Conservation (phyloP, 345 rosid species). For the Noccaea bulbosa region DNA sequence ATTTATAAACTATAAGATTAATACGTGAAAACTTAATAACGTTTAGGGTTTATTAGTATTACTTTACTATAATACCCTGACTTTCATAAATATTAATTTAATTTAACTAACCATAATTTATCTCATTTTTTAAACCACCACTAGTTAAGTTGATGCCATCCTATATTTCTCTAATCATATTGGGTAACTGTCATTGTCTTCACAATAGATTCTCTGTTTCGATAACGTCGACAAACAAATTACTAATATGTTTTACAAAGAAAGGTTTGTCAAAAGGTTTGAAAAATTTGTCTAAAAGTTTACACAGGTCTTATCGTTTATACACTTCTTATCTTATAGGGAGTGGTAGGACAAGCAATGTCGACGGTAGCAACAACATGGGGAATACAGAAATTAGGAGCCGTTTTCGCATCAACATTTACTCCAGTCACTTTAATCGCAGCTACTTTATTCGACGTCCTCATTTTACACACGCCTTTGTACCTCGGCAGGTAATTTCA, state of each 20-base stretch:
- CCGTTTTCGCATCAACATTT: conserved; percentile 75
- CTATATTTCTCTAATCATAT: conserved; percentile 11
- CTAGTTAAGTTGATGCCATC: neutral
- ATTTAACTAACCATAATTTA: neutral
- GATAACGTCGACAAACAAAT: neutral
- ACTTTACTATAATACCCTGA: neutral
- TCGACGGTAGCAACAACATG: conserved; percentile 76
- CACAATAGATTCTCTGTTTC: neutral
- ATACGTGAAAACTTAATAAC: neutral
- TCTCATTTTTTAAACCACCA: too few relatives aligned
- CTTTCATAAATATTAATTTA: neutral
- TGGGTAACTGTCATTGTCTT: conserved; percentile 1
- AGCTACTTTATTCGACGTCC: conserved; percentile 66
- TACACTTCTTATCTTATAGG: conserved; percentile 45
- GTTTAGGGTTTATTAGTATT: neutral
- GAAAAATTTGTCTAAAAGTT: neutral
- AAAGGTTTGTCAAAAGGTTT: neutral
- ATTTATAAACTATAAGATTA: neutral
- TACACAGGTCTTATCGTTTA: conserved; percentile 1
- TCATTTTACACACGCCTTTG: conserved; percentile 62
- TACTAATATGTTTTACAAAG: neutral
- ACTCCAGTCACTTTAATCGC: conserved; percentile 61
- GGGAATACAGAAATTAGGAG: conserved; percentile 73
- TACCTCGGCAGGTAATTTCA: conserved; percentile 65
- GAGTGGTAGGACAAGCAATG: conserved; percentile 77